Conservation (phyloP, 495 filamentous ascomycete species). For the Cetradonia linearis region DNA sequence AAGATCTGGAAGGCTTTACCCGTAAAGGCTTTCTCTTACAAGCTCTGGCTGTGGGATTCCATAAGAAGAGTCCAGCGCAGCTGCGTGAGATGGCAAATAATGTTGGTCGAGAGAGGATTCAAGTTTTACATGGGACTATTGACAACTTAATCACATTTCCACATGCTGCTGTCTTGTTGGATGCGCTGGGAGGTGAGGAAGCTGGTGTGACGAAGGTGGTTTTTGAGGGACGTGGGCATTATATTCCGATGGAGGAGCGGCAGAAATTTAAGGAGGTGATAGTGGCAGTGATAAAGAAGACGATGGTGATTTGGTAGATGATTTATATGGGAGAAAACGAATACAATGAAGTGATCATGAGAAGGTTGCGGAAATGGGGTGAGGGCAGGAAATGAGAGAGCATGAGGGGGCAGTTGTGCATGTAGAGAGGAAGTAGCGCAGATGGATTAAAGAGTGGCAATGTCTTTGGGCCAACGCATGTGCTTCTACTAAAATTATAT, state of each 20-base stretch:
- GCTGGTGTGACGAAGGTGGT: slow-evolving; percentile 40
- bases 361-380: too few species aligned
- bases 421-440: too few species aligned
- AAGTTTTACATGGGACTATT: slow-evolving; percentile 60
- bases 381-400: too few species aligned
- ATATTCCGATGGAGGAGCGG: slow-evolving; percentile 50
- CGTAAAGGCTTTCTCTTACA: slow-evolving; percentile 63
- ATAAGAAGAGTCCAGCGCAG: slow-evolving; percentile 56
- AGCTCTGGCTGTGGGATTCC: slow-evolving; percentile 66
- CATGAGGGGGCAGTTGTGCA: too few species aligned
- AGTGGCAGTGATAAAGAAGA: slow-evolving; percentile 37
- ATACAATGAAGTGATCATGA: too few species aligned
- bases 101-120: slow-evolving; percentile 60
- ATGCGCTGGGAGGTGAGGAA: slow-evolving; percentile 35
- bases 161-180: slow-evolving; percentile 50
- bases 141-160: slow-evolving; percentile 62
- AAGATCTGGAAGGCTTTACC: slow-evolving; percentile 43
- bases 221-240: slow-evolving; percentile 60
- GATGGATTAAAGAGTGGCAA: too few species aligned
- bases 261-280: slow-evolving; percentile 49
- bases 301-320: neutral
- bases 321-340: too few species aligned
- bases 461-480: too few species aligned
- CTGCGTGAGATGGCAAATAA: slow-evolving; percentile 49
- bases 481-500: too few species aligned